A percentile compares a stretch with the other conserved stretches of the same genome.
phyloP scores from a whole-genome alignment of 1,139 yeast species.

The Yamadazyma membranifaciens region DNA sequence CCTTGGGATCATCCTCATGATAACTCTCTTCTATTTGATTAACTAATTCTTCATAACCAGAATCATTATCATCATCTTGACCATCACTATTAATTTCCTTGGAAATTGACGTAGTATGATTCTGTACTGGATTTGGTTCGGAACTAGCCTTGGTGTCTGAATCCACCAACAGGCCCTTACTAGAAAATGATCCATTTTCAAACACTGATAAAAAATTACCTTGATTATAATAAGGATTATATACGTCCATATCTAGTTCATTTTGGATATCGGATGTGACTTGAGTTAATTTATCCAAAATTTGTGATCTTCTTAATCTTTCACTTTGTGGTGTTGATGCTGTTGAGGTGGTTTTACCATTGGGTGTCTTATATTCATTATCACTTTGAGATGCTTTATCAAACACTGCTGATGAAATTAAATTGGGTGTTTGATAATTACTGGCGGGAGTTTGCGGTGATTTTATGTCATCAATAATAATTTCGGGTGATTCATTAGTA shows the following conservation, averaged over 20 bases:
- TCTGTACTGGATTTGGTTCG: too few relatives aligned
- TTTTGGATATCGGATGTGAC: conserved; percentile 43
- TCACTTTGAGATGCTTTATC: conserved; percentile 1
- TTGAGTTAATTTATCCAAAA: conserved; percentile 39
- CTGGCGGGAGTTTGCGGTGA: conserved; percentile 14
- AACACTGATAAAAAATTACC: conserved; percentile 9
- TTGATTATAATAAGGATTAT: conserved; percentile 15
- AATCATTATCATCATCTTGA: conserved; percentile 9
- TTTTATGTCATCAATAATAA: neutral
- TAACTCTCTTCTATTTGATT: conserved; percentile 15
- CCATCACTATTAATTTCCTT: too few relatives aligned
- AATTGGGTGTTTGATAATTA: conserved; percentile 15
- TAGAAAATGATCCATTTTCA: conserved; percentile 7
- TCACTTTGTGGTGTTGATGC: conserved; percentile 16
- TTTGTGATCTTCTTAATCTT: conserved; percentile 34
- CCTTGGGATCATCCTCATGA: conserved; percentile 9
- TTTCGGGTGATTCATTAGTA: neutral
- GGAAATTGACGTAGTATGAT: too few relatives aligned
- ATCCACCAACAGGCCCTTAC: conserved; percentile 5
- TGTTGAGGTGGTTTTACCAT: conserved; percentile 3
- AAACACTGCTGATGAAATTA: conserved; percentile 8
- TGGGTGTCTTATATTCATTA: conserved; percentile 10
- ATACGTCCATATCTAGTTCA: conserved; percentile 24
- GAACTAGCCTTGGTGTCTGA: neutral
- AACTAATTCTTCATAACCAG: conserved; percentile 11